These are phyloP conservation scores for Dunaliella primolecta DNA, from an alignment of 139 green algal species.

Conservation along the genomic window DNA sequence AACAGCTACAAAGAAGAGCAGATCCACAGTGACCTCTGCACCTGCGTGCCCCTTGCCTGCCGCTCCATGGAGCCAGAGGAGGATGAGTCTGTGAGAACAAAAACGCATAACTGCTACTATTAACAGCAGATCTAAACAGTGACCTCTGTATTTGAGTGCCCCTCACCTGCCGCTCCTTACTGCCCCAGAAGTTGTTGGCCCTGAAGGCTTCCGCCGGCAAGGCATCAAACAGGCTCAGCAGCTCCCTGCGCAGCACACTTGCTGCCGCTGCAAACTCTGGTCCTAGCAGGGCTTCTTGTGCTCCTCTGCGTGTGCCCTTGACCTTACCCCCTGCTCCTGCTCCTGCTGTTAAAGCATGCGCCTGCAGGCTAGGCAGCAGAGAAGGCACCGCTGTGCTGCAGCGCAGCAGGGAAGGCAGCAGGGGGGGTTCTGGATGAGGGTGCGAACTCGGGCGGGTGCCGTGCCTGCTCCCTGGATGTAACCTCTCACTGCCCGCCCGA, in stretches of 20 bases:
- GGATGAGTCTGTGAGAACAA: no score
- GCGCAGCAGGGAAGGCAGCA: neutral
- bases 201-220: conserved; percentile 26
- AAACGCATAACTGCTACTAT: no score
- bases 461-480: neutral
- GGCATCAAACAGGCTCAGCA: conserved; percentile 17
- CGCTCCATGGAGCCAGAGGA: no score
- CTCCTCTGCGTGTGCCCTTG: no score
- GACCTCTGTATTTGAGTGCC: no score
- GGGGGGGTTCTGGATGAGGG: no score
- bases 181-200: conserved; percentile 32
- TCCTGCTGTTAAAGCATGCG: no score
- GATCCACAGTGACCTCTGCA: no score
- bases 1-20: no score
- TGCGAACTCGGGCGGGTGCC: neutral
- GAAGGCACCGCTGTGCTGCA: neutral
- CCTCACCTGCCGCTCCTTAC: conserved; percentile 1
- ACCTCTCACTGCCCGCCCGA: no score
- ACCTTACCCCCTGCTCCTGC: neutral
- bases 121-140: no score
- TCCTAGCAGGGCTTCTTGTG: neutral
- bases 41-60: no score
- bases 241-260: conserved; percentile 20
- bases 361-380: neutral
- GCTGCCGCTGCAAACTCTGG: conserved; percentile 15